phyloP scores from a whole-genome alignment of 2,329 filamentous ascomycete genomes.

The Neonectria coccinea region DNA sequence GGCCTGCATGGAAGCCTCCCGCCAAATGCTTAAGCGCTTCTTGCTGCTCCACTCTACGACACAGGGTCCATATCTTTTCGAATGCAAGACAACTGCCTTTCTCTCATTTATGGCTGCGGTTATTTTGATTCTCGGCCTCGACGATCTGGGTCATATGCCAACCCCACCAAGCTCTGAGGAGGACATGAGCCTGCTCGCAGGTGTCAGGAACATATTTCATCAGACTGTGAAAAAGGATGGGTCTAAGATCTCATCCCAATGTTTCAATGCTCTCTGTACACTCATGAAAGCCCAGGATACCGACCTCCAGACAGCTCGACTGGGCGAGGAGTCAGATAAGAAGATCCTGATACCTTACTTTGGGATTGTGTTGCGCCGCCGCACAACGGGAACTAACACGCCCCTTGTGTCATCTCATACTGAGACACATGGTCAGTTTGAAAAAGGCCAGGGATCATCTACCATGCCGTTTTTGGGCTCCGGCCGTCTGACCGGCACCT shows the following conservation, averaged over 20 bases:
- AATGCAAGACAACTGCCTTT: constrained; percentile 22
- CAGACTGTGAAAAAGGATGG: not conserved
- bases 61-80: not conserved
- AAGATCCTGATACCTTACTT: constrained; percentile 21
- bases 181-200: not conserved
- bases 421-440: not conserved
- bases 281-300: constrained; percentile 1
- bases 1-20: constrained; percentile 13
- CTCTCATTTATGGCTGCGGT: constrained; percentile 19
- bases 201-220: not conserved
- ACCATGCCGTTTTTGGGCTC: not conserved
- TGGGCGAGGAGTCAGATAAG: not conserved
- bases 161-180: not conserved
- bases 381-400: not conserved
- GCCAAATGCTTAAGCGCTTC: constrained; percentile 14
- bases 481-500: not conserved
- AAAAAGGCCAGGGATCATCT: not conserved
- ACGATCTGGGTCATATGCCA: not conserved
- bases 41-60: not conserved
- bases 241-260: constrained; percentile 17
- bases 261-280: constrained; percentile 4
- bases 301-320: too few species aligned
- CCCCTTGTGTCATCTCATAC: too few species aligned
- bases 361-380: constrained; percentile 13
- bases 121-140: constrained; percentile 10